Percentiles rank a stretch among this genome's conserved stretches.
These are phyloP conservation scores for Rhododendron molle DNA, from an alignment of 148 eudicot genomes.

Conservation along the genomic window DNA sequence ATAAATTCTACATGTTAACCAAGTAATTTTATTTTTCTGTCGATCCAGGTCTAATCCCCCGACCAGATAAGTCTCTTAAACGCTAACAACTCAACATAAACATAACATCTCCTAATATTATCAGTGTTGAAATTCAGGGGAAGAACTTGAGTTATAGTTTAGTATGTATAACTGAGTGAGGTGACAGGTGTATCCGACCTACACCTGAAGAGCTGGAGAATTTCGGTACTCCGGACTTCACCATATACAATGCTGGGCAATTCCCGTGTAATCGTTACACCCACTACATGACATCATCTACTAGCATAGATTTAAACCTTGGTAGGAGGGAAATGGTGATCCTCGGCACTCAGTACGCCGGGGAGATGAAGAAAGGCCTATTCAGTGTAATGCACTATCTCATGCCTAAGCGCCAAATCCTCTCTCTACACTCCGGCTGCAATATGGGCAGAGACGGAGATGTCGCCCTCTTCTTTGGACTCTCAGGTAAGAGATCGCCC, in stretches of 20 bases:
- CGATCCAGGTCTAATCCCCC: slow-evolving; percentile 14
- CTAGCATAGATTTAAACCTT: slow-evolving; percentile 74
- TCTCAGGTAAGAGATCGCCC: slow-evolving; percentile 49
- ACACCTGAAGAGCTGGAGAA: slow-evolving; percentile 71
- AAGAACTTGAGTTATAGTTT: slow-evolving; percentile 9
- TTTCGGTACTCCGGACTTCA: slow-evolving; percentile 80
- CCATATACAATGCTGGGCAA: slow-evolving; percentile 82
- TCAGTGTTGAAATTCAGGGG: background rate
- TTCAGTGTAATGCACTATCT: slow-evolving; percentile 86
- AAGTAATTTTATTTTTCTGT: background rate
- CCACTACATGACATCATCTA: slow-evolving; percentile 84
- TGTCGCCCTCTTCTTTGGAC: slow-evolving; percentile 86
- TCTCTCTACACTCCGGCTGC: slow-evolving; percentile 81
- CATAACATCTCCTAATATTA: background rate
- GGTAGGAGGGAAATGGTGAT: slow-evolving; percentile 83
- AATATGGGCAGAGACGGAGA: slow-evolving; percentile 83
- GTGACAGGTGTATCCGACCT: slow-evolving; percentile 87
- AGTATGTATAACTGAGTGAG: slow-evolving; percentile 49
- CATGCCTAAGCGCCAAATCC: slow-evolving; percentile 75
- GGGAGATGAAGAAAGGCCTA: slow-evolving; percentile 90
- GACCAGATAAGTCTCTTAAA: slow-evolving; percentile 30
- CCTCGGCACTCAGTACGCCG: slow-evolving; percentile 84
- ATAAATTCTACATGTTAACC: background rate
- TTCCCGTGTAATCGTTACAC: slow-evolving; percentile 86
- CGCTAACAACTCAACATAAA: slow-evolving; percentile 1